Conservation (phyloP, 495 filamentous ascomycete genomes). For the Penicillium pancosmium region DNA sequence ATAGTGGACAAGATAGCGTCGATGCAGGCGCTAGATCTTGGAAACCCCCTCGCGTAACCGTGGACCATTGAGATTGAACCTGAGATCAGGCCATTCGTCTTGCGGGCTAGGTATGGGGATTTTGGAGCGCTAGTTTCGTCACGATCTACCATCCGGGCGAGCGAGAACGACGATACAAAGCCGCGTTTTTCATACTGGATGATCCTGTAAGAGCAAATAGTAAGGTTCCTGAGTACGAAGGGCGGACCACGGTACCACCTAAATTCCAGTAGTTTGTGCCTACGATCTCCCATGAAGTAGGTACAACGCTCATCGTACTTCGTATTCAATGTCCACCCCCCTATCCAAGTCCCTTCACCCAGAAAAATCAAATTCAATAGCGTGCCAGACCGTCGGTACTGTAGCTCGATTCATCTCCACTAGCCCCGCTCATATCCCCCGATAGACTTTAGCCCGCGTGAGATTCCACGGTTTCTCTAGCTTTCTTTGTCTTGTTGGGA, state of each 20-base stretch:
- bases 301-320: neutral
- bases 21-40: neutral
- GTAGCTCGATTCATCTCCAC: slow-evolving; percentile 22
- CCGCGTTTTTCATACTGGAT: no score
- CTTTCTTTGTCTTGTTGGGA: neutral
- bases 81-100: no score
- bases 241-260: no score
- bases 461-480: neutral
- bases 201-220: no score
- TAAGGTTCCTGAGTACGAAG: no score
- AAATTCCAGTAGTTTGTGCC: no score
- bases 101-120: no score
- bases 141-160: neutral
- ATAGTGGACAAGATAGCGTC: neutral
- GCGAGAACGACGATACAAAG: neutral
- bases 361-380: slow-evolving; percentile 15
- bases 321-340: neutral
- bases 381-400: neutral
- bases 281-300: neutral
- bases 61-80: neutral
- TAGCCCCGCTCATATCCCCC: slow-evolving; percentile 1
- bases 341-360: neutral
- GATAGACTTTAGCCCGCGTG: slow-evolving; percentile 17
- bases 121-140: neutral
- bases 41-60: neutral